phyloP scores from a whole-genome alignment of 2,329 filamentous ascomycete species.

The Escovopsis weberi region DNA sequence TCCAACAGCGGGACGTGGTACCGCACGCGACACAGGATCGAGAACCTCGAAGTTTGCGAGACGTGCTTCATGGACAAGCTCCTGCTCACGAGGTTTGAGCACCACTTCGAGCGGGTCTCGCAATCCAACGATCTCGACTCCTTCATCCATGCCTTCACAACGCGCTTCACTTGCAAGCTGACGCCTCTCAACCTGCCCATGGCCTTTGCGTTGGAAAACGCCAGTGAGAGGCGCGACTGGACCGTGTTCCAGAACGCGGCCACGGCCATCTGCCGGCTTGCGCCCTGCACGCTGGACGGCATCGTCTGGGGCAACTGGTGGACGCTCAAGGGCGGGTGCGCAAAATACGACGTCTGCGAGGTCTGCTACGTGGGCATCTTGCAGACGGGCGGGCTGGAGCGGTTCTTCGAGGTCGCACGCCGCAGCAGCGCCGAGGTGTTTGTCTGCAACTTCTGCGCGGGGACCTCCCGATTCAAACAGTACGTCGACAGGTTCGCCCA shows the following conservation, averaged over 20 bases:
- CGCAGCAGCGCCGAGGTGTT: conserved; percentile 9
- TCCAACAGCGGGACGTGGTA: conserved; percentile 15
- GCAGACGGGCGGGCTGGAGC: conserved; percentile 10
- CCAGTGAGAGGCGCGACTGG: conserved; percentile 13
- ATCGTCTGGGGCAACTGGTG: conserved; percentile 20
- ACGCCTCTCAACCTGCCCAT: conserved; percentile 10
- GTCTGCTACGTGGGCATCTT: conserved; percentile 19
- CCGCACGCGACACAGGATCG: conserved; percentile 10
- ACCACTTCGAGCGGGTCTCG: conserved; percentile 13
- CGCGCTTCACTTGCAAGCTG: conserved; percentile 13
- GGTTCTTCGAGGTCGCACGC: conserved; percentile 15
- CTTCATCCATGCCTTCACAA: conserved; percentile 10
- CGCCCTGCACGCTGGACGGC: conserved; percentile 15
- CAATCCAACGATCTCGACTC: conserved; percentile 10
- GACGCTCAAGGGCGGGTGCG: conserved; percentile 13
- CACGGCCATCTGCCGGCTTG: conserved; percentile 8
- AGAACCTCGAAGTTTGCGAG: conserved; percentile 18
- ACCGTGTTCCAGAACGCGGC: conserved; percentile 14
- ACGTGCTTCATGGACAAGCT: conserved; percentile 22
- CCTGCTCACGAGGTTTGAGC: conserved; percentile 13
- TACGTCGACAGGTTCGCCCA: conserved; percentile 15
- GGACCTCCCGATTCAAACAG: conserved; percentile 11
- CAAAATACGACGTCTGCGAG: conserved; percentile 16
- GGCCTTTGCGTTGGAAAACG: conserved; percentile 12
- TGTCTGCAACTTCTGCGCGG: conserved; percentile 17